Conservation (phyloP, 768 basidiomycete genomes). For the Mycena leptocephala region DNA sequence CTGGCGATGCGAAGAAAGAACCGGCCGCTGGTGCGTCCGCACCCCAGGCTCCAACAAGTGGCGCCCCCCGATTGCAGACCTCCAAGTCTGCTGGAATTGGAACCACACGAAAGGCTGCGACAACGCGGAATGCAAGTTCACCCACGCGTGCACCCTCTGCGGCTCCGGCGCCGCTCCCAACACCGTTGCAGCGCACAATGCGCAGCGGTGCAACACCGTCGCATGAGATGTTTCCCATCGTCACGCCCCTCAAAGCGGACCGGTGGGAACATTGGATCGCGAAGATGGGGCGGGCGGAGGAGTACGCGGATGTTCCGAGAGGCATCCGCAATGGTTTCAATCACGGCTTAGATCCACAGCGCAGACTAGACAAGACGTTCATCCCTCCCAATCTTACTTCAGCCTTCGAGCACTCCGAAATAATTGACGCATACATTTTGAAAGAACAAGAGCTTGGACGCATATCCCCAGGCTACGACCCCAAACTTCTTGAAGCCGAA, state of each 20-base stretch:
- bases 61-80: not conserved
- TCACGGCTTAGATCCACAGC: no score
- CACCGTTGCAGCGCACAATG: no score
- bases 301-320: no score
- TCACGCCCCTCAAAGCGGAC: no score
- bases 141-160: not conserved
- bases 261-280: no score
- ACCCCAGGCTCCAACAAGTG: not conserved
- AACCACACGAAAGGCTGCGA: not conserved
- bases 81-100: not conserved
- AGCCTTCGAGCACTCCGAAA: no score
- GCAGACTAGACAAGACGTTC: no score
- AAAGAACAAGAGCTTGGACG: not conserved
- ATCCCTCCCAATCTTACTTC: no score
- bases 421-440: not conserved
- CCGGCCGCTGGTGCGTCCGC: not conserved
- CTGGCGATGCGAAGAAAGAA: not conserved
- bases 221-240: no score
- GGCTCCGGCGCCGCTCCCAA: not conserved
- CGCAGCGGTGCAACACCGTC: no score
- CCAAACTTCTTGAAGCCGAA: not conserved
- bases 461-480: not conserved
- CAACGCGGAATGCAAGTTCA: not conserved
- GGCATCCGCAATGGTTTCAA: no score
- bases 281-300: no score